Evolutionary conservation across 2,329 filamentous ascomycete species (phyloP).

Genomic region (Scedosporium boydii): DNA sequence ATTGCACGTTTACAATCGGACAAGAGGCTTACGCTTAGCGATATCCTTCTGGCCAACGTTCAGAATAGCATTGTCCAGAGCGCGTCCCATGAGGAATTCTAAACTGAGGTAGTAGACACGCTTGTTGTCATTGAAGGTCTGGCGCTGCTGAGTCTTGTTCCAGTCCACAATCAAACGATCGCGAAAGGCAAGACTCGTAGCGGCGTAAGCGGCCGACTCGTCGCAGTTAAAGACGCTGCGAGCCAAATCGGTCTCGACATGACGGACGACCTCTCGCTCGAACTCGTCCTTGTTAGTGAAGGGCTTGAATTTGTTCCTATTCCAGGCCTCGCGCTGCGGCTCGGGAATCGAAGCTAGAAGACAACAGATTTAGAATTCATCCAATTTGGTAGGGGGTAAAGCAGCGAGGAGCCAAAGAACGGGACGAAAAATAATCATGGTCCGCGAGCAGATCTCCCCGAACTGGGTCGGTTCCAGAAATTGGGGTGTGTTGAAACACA

Average conservation of each 20-base stretch:
- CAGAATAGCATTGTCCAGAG: conserved; percentile 96
- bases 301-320: conserved; percentile 49
- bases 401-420: not conserved
- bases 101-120: conserved; percentile 94
- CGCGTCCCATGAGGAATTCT: conserved; percentile 95
- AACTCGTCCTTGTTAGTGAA: conserved; percentile 80
- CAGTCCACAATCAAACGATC: conserved; percentile 90
- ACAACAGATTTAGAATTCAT: not conserved
- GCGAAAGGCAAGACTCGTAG: conserved; percentile 83
- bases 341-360: conserved; percentile 68
- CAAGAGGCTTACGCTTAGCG: conserved; percentile 56
- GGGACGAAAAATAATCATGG: not conserved
- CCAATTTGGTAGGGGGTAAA: not conserved
- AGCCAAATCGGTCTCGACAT: conserved; percentile 93
- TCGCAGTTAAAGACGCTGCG: conserved; percentile 98
- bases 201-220: conserved; percentile 84
- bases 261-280: conserved; percentile 75
- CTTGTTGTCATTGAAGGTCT: conserved; percentile 85
- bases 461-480: not conserved
- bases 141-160: conserved; percentile 96
- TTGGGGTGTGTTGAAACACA: not conserved
- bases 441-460: too few species aligned
- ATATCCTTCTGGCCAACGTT: conserved; percentile 83
- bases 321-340: conserved; percentile 74
- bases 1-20: not conserved